Evolutionary conservation across 2,329 filamentous ascomycete species (phyloP).

Genomic region (Colletotrichum tofieldiae): DNA sequence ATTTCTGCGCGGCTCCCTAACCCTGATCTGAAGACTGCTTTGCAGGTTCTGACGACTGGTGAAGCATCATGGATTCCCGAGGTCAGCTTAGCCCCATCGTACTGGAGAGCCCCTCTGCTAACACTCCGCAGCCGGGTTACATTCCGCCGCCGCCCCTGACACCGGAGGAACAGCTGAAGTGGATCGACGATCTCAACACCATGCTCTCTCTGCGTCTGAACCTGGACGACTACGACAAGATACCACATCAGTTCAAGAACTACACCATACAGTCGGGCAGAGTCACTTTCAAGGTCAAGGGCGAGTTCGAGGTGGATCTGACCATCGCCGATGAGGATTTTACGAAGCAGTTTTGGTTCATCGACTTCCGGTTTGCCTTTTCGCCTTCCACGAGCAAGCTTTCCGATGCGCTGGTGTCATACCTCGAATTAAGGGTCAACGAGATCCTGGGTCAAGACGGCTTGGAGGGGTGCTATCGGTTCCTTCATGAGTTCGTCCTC

Average conservation of each 20-base stretch:
- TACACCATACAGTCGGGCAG: conserved; percentile 89
- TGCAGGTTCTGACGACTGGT: conserved; percentile 87
- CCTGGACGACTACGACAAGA: conserved; percentile 83
- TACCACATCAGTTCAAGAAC: conserved; percentile 81
- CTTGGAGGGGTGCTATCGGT: conserved; percentile 85
- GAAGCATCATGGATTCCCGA: conserved; percentile 85
- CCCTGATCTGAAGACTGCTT: conserved; percentile 90
- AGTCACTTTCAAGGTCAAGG: conserved; percentile 86
- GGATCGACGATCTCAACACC: conserved; percentile 86
- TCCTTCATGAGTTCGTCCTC: conserved; percentile 88
- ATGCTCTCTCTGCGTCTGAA: conserved; percentile 87
- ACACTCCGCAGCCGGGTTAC: conserved; percentile 75
- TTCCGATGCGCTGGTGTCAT: conserved; percentile 73
- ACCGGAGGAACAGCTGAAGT: conserved; percentile 79
- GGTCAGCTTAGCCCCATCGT: conserved; percentile 62
- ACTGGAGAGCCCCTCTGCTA: neutral
- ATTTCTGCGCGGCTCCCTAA: conserved; percentile 84
- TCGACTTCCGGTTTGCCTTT: conserved; percentile 91
- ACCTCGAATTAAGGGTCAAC: conserved; percentile 82
- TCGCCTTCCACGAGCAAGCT: conserved; percentile 76
- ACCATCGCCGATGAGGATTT: conserved; percentile 90
- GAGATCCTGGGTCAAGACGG: conserved; percentile 78
- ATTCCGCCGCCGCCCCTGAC: conserved; percentile 81
- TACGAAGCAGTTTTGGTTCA: conserved; percentile 90
- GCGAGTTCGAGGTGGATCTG: conserved; percentile 94